Evolutionary conservation across 2,329 filamentous ascomycete genomes (phyloP).

Genomic region (Colletotrichum sp.): DNA sequence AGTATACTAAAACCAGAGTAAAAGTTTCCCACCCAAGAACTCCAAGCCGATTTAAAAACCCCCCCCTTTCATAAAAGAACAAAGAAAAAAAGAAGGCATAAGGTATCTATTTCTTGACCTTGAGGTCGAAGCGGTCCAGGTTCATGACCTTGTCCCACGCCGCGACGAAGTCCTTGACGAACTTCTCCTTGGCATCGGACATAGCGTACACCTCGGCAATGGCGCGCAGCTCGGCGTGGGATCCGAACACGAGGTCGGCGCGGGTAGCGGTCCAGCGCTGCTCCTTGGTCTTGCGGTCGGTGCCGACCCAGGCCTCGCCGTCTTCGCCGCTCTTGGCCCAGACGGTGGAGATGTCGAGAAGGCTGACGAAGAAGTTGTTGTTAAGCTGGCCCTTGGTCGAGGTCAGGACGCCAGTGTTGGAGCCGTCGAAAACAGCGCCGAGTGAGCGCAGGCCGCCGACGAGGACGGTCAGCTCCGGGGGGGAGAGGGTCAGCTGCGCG

Average conservation of each 20-base stretch:
- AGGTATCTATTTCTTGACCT: conserved; percentile 20
- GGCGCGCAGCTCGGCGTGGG: conserved; percentile 75
- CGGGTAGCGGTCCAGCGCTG: conserved; percentile 75
- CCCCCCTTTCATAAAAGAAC: not conserved
- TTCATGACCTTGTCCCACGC: conserved; percentile 81
- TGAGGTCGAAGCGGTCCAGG: conserved; percentile 72
- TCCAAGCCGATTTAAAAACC: not conserved
- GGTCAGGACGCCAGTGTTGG: conserved; percentile 71
- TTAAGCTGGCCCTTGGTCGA: conserved; percentile 70
- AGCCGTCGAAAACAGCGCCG: conserved; percentile 74
- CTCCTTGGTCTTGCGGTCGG: conserved; percentile 68
- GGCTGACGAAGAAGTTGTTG: conserved; percentile 84
- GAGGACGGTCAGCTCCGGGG: conserved; percentile 74
- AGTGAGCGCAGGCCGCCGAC: conserved; percentile 75
- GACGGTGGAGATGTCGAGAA: conserved; percentile 69
- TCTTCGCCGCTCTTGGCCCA: conserved; percentile 57
- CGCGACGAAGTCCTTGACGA: conserved; percentile 73
- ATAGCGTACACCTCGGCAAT: conserved; percentile 73
- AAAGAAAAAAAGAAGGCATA: not conserved
- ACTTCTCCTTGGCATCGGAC: conserved; percentile 65
- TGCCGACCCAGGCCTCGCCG: conserved; percentile 65
- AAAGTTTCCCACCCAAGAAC: not conserved
- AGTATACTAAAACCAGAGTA: not conserved
- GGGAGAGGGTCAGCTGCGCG: conserved; percentile 71
- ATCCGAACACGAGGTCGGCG: conserved; percentile 73